Percentiles rank a stretch among this genome's conserved stretches.
Conservation (phyloP, 768 basidiomycete species). For the Lactifluus volemus region DNA sequence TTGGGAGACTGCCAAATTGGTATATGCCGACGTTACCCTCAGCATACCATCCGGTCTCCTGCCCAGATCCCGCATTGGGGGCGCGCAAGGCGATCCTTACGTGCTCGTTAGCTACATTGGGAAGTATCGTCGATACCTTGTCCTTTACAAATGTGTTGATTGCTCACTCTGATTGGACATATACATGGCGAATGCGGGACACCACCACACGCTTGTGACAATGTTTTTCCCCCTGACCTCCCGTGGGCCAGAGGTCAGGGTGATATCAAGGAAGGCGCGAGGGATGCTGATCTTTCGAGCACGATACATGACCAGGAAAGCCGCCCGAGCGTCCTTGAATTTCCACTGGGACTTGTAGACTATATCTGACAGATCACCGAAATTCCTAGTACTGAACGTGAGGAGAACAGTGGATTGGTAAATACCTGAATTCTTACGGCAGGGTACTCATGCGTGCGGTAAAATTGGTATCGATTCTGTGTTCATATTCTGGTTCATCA, state of each 20-base stretch:
- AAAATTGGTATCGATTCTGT: constrained; percentile 3
- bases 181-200: constrained; percentile 14
- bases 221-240: constrained; percentile 10
- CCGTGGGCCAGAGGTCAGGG: not conserved
- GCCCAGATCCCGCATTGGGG: not conserved
- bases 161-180: constrained; percentile 9
- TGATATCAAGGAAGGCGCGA: not conserved
- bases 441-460: not conserved
- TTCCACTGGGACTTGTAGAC: constrained; percentile 11
- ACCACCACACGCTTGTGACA: constrained; percentile 7
- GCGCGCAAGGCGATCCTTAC: constrained; percentile 10
- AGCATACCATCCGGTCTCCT: constrained; percentile 11
- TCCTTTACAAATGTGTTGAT: not conserved
- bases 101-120: constrained; percentile 1
- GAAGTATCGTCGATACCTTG: not conserved
- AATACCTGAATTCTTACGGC: constrained; percentile 3
- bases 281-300: constrained; percentile 9
- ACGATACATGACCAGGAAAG: constrained; percentile 3
- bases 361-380: not conserved
- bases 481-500: constrained; percentile 1
- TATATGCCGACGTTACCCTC: constrained; percentile 14
- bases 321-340: not conserved
- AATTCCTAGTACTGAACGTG: not conserved
- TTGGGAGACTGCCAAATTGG: constrained; percentile 11
- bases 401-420: not conserved